Percentiles rank a stretch among this genome's conserved stretches.
phyloP scores from a whole-genome alignment of 1,284 basidiomycete genomes.

The Trichosporon sp. region DNA sequence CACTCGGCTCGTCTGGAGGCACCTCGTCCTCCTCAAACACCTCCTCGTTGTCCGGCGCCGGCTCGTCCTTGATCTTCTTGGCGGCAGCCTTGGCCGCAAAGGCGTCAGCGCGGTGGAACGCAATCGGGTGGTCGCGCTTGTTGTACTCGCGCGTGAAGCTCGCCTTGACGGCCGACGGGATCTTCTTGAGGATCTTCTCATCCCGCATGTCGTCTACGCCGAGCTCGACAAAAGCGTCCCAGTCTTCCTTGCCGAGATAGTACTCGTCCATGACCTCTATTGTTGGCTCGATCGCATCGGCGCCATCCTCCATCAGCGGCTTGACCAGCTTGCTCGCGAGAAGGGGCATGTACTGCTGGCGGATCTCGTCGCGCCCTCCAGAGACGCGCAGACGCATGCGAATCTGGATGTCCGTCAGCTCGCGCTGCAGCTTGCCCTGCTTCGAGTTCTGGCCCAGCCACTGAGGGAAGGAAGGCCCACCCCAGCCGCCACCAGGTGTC shows the following conservation, averaged over 20 bases:
- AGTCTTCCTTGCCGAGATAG: constrained; percentile 86
- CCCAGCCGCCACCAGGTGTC: constrained; percentile 53
- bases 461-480: constrained; percentile 72
- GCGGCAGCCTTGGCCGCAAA: constrained; percentile 60
- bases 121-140: constrained; percentile 74
- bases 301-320: constrained; percentile 61
- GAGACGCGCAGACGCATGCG: constrained; percentile 91
- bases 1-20: constrained; percentile 49
- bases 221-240: constrained; percentile 90
- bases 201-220: constrained; percentile 77
- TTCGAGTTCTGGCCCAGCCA: constrained; percentile 98
- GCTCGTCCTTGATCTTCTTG: constrained; percentile 60
- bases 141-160: constrained; percentile 88
- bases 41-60: constrained; percentile 77
- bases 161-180: constrained; percentile 72
- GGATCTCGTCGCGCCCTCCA: constrained; percentile 79
- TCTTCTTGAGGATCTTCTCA: constrained; percentile 71
- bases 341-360: constrained; percentile 83
- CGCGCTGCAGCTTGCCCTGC: constrained; percentile 70
- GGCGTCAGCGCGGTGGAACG: constrained; percentile 79
- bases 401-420: constrained; percentile 84
- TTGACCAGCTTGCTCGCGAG: constrained; percentile 71
- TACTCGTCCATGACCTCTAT: constrained; percentile 92
- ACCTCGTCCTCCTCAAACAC: constrained; percentile 56
- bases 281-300: constrained; percentile 73